A percentile compares a stretch with the other conserved stretches of the same genome.
phyloP scores from a whole-genome alignment of 345 rosid species.

The Rubroshorea leprosula region DNA sequence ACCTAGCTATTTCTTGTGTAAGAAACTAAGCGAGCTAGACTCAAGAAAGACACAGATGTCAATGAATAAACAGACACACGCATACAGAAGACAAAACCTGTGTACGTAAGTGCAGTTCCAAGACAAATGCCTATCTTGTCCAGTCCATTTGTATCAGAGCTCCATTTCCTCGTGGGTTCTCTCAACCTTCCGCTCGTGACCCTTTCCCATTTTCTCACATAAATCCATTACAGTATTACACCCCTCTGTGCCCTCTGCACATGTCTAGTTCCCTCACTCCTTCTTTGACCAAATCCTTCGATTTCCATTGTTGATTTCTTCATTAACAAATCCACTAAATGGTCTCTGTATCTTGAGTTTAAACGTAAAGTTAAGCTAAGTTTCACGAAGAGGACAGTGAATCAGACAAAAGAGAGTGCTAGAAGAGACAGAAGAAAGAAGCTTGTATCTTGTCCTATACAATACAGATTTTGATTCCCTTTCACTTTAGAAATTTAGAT shows the following conservation, averaged over 20 bases:
- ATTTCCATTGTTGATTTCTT: not conserved
- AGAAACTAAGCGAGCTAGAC: too few species aligned
- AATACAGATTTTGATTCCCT: conserved; percentile 35
- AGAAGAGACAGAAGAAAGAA: conserved; percentile 51
- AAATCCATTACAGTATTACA: not conserved
- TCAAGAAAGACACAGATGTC: conserved; percentile 31
- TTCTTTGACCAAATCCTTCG: conserved; percentile 8
- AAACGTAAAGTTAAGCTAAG: not conserved
- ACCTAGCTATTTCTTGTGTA: too few species aligned
- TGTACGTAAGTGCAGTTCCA: too few species aligned
- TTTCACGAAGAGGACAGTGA: conserved; percentile 18
- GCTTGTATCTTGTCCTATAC: conserved; percentile 42
- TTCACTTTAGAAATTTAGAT: conserved; percentile 11
- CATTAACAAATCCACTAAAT: not conserved
- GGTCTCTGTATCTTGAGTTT: not conserved
- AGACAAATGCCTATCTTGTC: conserved; percentile 33
- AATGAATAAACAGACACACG: conserved; percentile 10
- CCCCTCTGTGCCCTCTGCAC: conserved; percentile 5
- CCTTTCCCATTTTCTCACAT: not conserved
- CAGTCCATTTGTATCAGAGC: conserved; percentile 10
- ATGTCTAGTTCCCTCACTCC: conserved; percentile 5
- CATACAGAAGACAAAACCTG: conserved; percentile 21
- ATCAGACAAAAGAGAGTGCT: conserved; percentile 44
- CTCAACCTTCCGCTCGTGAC: not conserved
- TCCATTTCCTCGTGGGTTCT: conserved; percentile 1